Evolutionary conservation across 805 yeast genomes (phyloP).

Genomic region (Cyberlindnera xishuangbannaensis): DNA sequence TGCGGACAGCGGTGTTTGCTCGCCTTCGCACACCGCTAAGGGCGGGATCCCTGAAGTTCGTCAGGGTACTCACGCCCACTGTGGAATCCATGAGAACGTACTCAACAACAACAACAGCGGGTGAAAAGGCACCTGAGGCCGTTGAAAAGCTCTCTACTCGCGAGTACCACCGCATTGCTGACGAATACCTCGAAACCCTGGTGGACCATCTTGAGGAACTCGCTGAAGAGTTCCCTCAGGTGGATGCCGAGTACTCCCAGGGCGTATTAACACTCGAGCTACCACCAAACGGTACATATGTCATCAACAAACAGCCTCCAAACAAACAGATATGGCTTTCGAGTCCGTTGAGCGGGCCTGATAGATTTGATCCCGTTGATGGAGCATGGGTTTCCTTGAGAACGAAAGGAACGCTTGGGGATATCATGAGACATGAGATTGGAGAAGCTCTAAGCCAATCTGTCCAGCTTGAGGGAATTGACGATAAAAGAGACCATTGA

Average conservation of each 20-base stretch:
- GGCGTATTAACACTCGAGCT: conserved; percentile 79
- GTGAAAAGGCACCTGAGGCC: conserved; percentile 44
- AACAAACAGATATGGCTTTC: conserved; percentile 95
- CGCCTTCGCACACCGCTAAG: too few species aligned
- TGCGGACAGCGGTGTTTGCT: too few species aligned
- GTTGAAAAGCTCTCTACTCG: conserved; percentile 41
- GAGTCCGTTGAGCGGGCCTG: conserved; percentile 92
- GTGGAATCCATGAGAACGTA: conserved; percentile 9
- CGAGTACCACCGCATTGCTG: conserved; percentile 61
- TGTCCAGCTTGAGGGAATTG: not conserved
- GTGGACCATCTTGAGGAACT: conserved; percentile 63
- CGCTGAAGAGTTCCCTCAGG: conserved; percentile 52
- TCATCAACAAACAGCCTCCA: conserved; percentile 95
- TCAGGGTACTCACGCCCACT: not conserved
- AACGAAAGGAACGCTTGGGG: conserved; percentile 46
- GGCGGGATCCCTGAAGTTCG: not conserved
- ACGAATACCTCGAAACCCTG: conserved; percentile 62
- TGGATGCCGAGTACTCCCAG: conserved; percentile 75
- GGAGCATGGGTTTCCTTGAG: conserved; percentile 78
- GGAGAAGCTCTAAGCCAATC: conserved; percentile 6
- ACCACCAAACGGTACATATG: conserved; percentile 77
- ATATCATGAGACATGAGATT: conserved; percentile 48
- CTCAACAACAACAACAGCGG: conserved; percentile 48
- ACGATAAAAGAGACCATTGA: not conserved
- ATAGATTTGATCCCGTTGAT: conserved; percentile 67